Base-by-base conservation (phyloP, 768 basidiomycete genomes). In the Suillus plorans region DNA sequence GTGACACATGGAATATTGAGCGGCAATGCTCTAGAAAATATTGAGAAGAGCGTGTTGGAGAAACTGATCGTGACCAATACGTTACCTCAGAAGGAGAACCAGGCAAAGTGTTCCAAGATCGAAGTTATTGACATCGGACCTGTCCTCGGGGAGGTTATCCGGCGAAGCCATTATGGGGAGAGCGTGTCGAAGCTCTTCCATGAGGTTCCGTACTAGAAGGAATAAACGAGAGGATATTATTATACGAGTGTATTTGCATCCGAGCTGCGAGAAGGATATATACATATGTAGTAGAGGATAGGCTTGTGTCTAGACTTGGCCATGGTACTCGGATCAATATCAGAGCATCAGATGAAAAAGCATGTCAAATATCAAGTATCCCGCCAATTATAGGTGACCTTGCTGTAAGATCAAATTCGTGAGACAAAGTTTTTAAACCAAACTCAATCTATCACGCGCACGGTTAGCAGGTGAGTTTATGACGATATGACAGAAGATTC, bases 31-130 rank as follows among this genome's bases (percentile, higher is more conserved):
- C 83, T 98, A 70, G 82, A 86, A 74, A 80, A 82, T 9, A 85
- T 99, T 44, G 81, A 84, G 70, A 82, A 82, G 69, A 91, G 92
- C 65, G 84, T 85, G 62, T 83, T 99, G 73, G 91, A 94, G 79
- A 95, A 97, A 82, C 80, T 99, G 74, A 94, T 99, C 64, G 97
- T 99, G 73, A 99, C 97, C 73, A 99, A 99, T 81, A 97, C 96
- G 77, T 86, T 99, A 47, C 97, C 97, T 62, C 97, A 99, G 78
- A 73, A 83, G 60, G 88, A 81, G 70, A 93, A 96, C 78, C 84
- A 88, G 76, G 84, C 80, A 45, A 76, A 74, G 62, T 94, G 92
- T 78, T 76, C 77, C 50, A 93, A 94, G 79, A 86, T 99, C 50
- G 94, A 95, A 79, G 93, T 95, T 62, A 89, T 99, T 69, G 96